Percentiles rank a stretch among this genome's conserved stretches.
Conservation (phyloP, 805 yeast genomes). For the Cyberlindnera mrakii region DNA sequence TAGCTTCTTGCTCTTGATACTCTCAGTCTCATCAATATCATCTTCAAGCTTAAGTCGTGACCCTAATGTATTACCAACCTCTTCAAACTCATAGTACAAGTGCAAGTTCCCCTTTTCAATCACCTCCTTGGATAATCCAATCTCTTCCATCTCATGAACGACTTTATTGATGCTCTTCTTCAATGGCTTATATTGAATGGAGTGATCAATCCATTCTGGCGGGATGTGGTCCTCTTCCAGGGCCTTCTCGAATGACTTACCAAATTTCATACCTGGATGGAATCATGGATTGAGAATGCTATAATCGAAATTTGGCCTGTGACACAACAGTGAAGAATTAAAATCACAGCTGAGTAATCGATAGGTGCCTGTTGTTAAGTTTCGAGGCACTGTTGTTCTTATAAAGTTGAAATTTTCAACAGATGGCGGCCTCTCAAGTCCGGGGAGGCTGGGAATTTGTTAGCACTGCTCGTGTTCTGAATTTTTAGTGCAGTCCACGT, state of each 20-base stretch:
- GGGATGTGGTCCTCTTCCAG: slow-evolving; percentile 58
- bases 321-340: too few species aligned
- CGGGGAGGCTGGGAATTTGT: too few species aligned
- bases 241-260: slow-evolving; percentile 61
- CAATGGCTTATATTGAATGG: slow-evolving; percentile 66
- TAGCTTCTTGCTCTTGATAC: slow-evolving; percentile 5
- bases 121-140: slow-evolving; percentile 49
- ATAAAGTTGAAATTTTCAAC: too few species aligned
- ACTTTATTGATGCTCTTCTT: slow-evolving; percentile 63
- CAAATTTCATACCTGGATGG: slow-evolving; percentile 56
- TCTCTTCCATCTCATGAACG: slow-evolving; percentile 52
- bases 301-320: too few species aligned
- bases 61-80: slow-evolving; percentile 5
- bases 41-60: slow-evolving; percentile 6
- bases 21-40: slow-evolving; percentile 9
- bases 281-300: not conserved
- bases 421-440: too few species aligned
- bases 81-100: slow-evolving; percentile 16
- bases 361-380: too few species aligned
- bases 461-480: too few species aligned
- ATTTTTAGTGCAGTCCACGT: too few species aligned
- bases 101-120: slow-evolving; percentile 3
- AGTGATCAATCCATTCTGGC: slow-evolving; percentile 57
- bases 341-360: too few species aligned
- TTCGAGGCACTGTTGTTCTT: too few species aligned